A percentile compares a stretch with the other conserved stretches of the same genome.
phyloP scores from a whole-genome alignment of 164 flowering plant genomes.

The Dillenia suffruticosa region DNA sequence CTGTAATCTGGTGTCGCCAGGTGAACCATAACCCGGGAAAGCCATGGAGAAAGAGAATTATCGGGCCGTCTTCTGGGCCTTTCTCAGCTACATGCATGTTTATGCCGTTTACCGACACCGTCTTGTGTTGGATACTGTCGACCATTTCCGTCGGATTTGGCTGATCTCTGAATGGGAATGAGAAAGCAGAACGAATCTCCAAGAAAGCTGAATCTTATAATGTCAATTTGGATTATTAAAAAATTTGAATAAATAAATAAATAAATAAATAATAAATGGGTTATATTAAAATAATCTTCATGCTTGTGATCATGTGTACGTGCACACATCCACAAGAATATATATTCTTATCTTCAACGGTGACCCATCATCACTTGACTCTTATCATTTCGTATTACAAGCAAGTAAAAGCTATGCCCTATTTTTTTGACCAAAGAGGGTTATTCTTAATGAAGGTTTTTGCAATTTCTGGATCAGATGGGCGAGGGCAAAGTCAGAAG shows the following conservation, averaged over 20 bases:
- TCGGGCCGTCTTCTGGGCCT: slow-evolving; percentile 38
- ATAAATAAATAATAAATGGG: too few species aligned
- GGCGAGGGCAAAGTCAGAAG: too few species aligned
- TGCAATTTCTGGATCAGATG: too few species aligned
- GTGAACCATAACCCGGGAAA: slow-evolving; percentile 65
- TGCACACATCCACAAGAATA: too few species aligned
- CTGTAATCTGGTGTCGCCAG: slow-evolving; percentile 63
- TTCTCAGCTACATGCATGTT: slow-evolving; percentile 57
- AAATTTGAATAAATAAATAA: too few species aligned
- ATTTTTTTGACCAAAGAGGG: too few species aligned
- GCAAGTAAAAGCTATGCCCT: too few species aligned
- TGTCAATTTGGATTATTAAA: neutral
- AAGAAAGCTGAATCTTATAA: slow-evolving; percentile 17
- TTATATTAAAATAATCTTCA: too few species aligned
- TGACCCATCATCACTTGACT: too few species aligned
- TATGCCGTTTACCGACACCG: slow-evolving; percentile 36
- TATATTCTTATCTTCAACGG: too few species aligned
- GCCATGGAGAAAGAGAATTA: slow-evolving; percentile 56
- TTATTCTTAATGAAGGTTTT: too few species aligned
- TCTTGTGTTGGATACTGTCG: slow-evolving; percentile 37
- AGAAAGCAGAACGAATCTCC: slow-evolving; percentile 24
- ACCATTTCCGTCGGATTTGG: slow-evolving; percentile 26
- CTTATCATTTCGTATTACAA: too few species aligned
- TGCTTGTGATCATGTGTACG: neutral
- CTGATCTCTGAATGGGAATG: slow-evolving; percentile 20